Evolutionary conservation across 169 alveolate genomes (phyloP), one percentile per base, ranked within the genome.

Genomic region (Plasmodium sp.): DNA sequence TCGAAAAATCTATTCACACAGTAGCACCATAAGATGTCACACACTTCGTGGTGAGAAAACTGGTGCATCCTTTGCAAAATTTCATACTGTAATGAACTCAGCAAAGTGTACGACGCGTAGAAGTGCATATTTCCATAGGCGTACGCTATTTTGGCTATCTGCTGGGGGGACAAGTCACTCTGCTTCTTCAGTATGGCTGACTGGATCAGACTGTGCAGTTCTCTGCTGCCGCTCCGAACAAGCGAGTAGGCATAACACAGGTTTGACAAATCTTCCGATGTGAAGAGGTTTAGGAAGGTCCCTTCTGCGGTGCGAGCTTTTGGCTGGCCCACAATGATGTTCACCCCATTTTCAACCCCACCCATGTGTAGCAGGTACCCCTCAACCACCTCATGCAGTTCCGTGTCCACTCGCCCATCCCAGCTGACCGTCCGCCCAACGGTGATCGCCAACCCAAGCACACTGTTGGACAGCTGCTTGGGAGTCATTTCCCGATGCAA

Each of bases 21-120:
- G 81, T 90, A 90, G 62, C 94, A 79, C 94, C 94, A 90, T 81
- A 90, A 45, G 5, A 90, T 90, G 41, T 90, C 94, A 90, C 92
- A 48, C 18, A 90, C 67, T 41, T 90, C 94, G 51, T 80, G 31
- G 33, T 81, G 56, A 45, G 56, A 62, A 81, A 90, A 90, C 54
- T 90, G 94, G 16, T 90, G 94, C 45, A 90, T 67, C 51, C 94
- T 67, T 81, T 90, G 94, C 54, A 90, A 80, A 34, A 90, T 90
- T 54, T 90, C 94, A 90, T 90, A 90, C 77, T 90, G 94, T 41
- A 90, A 48, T 3, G 79, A 72, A 71, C 94, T 90, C 18, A 90
- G 73, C 14, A 90, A 34, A 4, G 94, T 67, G 45, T 90, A 90
- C 5, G 94, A 90, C 18, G 94, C 45, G 73, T 80, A 90, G 39